Evolutionary conservation across 768 basidiomycete genomes (phyloP).

Genomic region (Jaapia argillacea): DNA sequence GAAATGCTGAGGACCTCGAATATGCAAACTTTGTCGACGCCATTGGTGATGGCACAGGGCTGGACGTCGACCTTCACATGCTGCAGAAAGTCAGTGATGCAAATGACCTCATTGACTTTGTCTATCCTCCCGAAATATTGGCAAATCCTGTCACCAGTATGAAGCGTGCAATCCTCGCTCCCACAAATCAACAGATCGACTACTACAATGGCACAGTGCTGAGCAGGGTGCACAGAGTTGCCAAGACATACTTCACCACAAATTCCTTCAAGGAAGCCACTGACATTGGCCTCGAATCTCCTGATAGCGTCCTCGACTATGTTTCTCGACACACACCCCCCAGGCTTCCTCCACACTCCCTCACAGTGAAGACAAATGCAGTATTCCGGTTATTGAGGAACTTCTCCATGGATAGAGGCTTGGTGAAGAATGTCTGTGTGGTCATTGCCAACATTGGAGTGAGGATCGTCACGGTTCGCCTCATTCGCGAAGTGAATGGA

Average conservation of each 20-base stretch:
- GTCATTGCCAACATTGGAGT: slow-evolving; percentile 19
- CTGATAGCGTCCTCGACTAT: slow-evolving; percentile 13
- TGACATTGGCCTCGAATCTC: slow-evolving; percentile 8
- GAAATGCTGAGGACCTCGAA: slow-evolving; percentile 24
- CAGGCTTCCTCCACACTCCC: slow-evolving; percentile 15
- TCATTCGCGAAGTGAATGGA: slow-evolving; percentile 15
- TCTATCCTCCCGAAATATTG: slow-evolving; percentile 18
- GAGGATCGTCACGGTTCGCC: slow-evolving; percentile 13
- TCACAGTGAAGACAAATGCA: slow-evolving; percentile 21
- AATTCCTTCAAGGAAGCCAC: slow-evolving; percentile 16
- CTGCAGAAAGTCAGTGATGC: slow-evolving; percentile 8
- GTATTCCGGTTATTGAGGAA: slow-evolving; percentile 27
- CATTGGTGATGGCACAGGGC: slow-evolving; percentile 25
- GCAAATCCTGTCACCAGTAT: slow-evolving; percentile 16
- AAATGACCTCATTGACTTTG: slow-evolving; percentile 15
- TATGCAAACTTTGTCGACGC: slow-evolving; percentile 26
- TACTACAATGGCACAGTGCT: slow-evolving; percentile 23
- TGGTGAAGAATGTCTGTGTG: slow-evolving; percentile 31
- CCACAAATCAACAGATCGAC: slow-evolving; percentile 26
- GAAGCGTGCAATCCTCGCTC: slow-evolving; percentile 24
- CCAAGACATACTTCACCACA: slow-evolving; percentile 14
- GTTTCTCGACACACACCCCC: slow-evolving; percentile 10
- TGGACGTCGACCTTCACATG: slow-evolving; percentile 15
- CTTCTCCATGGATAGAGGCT: slow-evolving; percentile 23
- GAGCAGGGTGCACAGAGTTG: slow-evolving; percentile 13